Conservation (phyloP, 371 early-diverging fungal species). For the Dichotomocladium elegans region DNA sequence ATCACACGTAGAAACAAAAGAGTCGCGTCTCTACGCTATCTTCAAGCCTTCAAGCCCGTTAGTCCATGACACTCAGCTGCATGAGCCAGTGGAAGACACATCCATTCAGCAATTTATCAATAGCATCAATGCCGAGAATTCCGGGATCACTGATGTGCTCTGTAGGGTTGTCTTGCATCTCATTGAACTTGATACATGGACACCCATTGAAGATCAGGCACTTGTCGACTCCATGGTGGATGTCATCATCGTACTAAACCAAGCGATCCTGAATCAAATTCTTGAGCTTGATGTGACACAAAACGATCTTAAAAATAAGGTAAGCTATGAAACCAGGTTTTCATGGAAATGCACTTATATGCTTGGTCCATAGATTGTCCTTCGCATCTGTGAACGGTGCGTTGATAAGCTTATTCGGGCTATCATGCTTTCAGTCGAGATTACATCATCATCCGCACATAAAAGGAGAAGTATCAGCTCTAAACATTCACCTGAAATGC, state of each 20-base stretch:
- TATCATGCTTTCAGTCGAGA: not conserved
- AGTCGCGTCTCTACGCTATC: not conserved
- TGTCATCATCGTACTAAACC: not conserved
- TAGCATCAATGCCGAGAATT: not conserved
- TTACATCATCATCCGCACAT: not conserved
- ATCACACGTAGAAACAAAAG: not conserved
- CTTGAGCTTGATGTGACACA: not conserved
- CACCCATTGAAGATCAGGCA: not conserved
- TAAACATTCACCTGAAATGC: slow-evolving; percentile 11
- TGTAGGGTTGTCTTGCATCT: not conserved
- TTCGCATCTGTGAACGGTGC: slow-evolving; percentile 28
- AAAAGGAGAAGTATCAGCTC: not conserved
- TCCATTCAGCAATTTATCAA: not conserved
- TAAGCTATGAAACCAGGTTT: not conserved
- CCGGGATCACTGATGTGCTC: not conserved
- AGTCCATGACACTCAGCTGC: too few species aligned
- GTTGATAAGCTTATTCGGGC: slow-evolving; percentile 21
- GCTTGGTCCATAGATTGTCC: not conserved
- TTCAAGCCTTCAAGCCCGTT: not conserved
- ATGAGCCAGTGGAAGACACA: not conserved
- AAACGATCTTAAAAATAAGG: not conserved
- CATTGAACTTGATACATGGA: not conserved
- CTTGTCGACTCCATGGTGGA: not conserved
- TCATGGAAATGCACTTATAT: too few species aligned
- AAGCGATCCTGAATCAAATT: not conserved